These are phyloP conservation scores for Larix sibirica DNA, from an alignment of 83 land plant species.

Conservation along the genomic window DNA sequence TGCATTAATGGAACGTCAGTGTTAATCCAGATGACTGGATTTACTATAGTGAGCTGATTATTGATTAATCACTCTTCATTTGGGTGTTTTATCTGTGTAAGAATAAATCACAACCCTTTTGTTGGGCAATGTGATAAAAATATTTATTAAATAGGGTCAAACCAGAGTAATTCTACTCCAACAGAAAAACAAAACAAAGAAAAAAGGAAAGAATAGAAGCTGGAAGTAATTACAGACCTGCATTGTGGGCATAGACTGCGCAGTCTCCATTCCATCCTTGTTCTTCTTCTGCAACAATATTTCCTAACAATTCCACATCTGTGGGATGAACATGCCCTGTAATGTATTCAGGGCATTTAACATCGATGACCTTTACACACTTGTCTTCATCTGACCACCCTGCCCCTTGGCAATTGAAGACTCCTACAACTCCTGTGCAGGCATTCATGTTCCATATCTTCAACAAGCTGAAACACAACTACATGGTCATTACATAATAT, in stretches of 20 bases:
- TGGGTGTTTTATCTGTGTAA: no score
- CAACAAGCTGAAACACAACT: conserved; percentile 45
- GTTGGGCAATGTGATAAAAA: no score
- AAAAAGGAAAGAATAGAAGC: no score
- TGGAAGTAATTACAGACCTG: conserved; percentile 9
- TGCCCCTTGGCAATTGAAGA: conserved; percentile 92
- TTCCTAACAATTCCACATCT: conserved; percentile 33
- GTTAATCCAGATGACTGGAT: no score
- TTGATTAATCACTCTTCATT: no score
- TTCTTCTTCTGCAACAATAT: conserved; percentile 19
- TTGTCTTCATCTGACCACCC: conserved; percentile 49
- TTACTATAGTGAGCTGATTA: no score
- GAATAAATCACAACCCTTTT: no score
- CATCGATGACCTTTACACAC: conserved; percentile 15
- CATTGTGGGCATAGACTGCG: conserved; percentile 41
- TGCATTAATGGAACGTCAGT: no score
- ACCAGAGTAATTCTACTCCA: no score
- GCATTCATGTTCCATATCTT: conserved; percentile 92
- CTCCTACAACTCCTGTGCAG: conserved; percentile 73
- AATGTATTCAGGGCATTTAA: conserved; percentile 13
- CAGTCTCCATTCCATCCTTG: conserved; percentile 53
- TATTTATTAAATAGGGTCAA: no score
- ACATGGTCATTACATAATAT: not conserved
- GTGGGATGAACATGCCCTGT: conserved; percentile 27
- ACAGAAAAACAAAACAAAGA: no score